A percentile compares a stretch with the other conserved stretches of the same genome.
Conservation (phyloP, 768 basidiomycete species). For the Suillus sp. region DNA sequence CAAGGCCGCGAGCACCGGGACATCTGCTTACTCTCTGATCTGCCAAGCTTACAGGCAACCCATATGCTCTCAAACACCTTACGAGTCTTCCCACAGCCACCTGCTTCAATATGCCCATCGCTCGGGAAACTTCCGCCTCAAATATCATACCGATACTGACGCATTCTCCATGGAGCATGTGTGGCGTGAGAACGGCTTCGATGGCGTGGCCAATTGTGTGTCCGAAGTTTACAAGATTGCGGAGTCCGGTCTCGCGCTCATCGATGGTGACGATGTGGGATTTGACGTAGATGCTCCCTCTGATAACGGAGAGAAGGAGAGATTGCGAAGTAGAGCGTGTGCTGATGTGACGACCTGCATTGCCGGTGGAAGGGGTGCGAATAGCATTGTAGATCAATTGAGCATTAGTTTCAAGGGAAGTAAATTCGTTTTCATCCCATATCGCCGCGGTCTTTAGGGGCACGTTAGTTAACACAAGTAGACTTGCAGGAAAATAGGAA, state of each 20-base stretch:
- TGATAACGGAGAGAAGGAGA: conserved; percentile 87
- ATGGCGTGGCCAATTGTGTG: conserved; percentile 99
- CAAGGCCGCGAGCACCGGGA: conserved; percentile 70
- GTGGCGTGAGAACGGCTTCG: conserved; percentile 92
- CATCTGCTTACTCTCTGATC: conserved; percentile 78
- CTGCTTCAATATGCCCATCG: conserved; percentile 85
- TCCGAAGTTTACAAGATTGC: conserved; percentile 99
- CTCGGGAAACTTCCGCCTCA: conserved; percentile 91
- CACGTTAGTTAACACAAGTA: conserved; percentile 6
- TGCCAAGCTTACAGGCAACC: conserved; percentile 78
- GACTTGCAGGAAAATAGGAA: background rate
- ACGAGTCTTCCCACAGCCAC: conserved; percentile 90
- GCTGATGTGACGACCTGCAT: conserved; percentile 55
- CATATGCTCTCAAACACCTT: conserved; percentile 87
- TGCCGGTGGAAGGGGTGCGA: conserved; percentile 52
- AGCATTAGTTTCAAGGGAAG: conserved; percentile 82
- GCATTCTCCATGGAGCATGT: conserved; percentile 95
- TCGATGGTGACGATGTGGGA: conserved; percentile 97
- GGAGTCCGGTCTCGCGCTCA: conserved; percentile 93
- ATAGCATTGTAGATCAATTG: conserved; percentile 87
- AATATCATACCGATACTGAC: conserved; percentile 95
- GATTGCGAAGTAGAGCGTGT: conserved; percentile 78
- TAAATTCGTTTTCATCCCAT: conserved; percentile 91
- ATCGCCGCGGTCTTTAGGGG: conserved; percentile 90
- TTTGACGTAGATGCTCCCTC: conserved; percentile 93